Conservation (phyloP, 1,139 yeast genomes). For the Geotrichum fermentans region DNA sequence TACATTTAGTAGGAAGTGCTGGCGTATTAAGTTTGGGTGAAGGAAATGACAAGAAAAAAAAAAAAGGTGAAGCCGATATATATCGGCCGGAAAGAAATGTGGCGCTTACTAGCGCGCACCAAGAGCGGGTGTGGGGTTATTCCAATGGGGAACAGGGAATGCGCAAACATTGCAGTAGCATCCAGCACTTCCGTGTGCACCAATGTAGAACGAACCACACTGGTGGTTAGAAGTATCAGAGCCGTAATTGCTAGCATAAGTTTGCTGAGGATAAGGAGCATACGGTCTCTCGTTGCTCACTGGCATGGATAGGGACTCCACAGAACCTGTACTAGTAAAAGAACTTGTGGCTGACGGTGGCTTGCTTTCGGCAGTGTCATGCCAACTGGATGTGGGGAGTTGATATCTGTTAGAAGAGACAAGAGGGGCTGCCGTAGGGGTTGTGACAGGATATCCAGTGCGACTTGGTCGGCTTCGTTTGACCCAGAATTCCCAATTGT, state of each 20-base stretch:
- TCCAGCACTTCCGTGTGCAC: slow-evolving; percentile 14
- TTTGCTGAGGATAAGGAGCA: slow-evolving; percentile 20
- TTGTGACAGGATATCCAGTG: too few relatives aligned
- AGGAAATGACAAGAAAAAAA: not conserved
- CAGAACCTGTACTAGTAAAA: slow-evolving; percentile 2
- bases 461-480: slow-evolving; percentile 18
- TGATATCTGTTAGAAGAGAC: not conserved
- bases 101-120: not conserved
- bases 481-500: slow-evolving; percentile 34
- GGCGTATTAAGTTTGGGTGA: not conserved
- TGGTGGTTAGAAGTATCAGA: not conserved
- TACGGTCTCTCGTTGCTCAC: slow-evolving; percentile 6
- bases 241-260: slow-evolving; percentile 12
- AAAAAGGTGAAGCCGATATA: not conserved
- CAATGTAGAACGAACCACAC: slow-evolving; percentile 14
- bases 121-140: not conserved
- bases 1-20: too few relatives aligned
- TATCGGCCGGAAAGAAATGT: not conserved
- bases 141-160: slow-evolving; percentile 1
- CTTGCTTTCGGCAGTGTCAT: slow-evolving; percentile 9
- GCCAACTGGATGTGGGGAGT: slow-evolving; percentile 21
- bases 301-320: not conserved
- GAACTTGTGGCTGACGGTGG: slow-evolving; percentile 11
- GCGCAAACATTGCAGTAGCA: slow-evolving; percentile 20
- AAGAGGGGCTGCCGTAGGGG: not conserved